Evolutionary conservation across 1,284 basidiomycete species (phyloP), one percentile per base, ranked within the genome.

Genomic region (Cutaneotrichosporon arboriforme): DNA sequence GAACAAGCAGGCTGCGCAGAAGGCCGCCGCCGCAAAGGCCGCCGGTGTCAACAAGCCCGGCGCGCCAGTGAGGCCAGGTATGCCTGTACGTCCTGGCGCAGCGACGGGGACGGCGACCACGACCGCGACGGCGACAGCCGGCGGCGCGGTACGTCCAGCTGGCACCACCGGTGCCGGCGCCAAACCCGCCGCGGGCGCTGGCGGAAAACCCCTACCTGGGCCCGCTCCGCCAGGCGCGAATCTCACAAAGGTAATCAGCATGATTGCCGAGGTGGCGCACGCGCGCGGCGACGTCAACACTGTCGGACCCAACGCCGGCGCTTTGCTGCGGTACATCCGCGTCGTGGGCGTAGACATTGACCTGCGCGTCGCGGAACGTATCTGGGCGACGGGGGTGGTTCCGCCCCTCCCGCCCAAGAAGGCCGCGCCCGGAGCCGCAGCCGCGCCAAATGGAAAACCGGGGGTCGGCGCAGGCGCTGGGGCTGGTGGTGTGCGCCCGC

Each of bases 231-330:
- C 71, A 9, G 68, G 69, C 37, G 70, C 69, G 10, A 68, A 62
- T 45, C 56, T 73, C 45, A 68, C 66, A 10, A 67, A 69, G 50
- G 70, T 73, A 38, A 72, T 73, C 49, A 60, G 62, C 23, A 68
- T 70, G 66, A 73, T 73, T 42, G 71, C 71, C 2, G 68, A 67
- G 41, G 71, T 71, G 10, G 68, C 71, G 31, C 67, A 69, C 35
- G 69, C 64, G n/a, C 66, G 69, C 35, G 66, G 68, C 8, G 67
- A 73, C 49, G 69, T 73, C 36, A 71, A 70, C 48, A 67, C 63
- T 3, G 69, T 73, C 45, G 71, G 71, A 4, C 68, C 68, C 1
- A 66, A 73, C 51, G 71, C 69, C 10, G 54, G 51, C 18, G 68
- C 68, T 3, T 52, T 73, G n/a, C 50, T 73, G 44, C 55, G 63